These are phyloP conservation scores for Candida anglica DNA, from an alignment of 805 yeast species.

Conservation along the genomic window DNA sequence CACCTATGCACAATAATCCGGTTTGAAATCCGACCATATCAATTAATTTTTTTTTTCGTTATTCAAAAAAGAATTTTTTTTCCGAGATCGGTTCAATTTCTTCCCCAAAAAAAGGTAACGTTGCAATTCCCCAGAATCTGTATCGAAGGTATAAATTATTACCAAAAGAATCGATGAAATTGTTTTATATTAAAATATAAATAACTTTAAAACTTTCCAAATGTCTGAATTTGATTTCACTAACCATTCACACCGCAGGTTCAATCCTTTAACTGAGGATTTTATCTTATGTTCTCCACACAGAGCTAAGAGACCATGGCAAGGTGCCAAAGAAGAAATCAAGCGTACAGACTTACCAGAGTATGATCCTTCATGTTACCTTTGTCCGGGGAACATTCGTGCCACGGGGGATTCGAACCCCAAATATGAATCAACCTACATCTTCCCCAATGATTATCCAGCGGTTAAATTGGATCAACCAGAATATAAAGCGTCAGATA, in stretches of 20 bases:
- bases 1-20: too few relatives aligned
- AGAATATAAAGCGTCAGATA: conserved; percentile 19
- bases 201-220: too few relatives aligned
- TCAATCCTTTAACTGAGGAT: conserved; percentile 63
- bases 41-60: background rate
- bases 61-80: background rate
- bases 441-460: conserved; percentile 66
- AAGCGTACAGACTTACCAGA: conserved; percentile 40
- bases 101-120: too few relatives aligned
- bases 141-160: too few relatives aligned
- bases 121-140: too few relatives aligned
- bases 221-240: conserved; percentile 40
- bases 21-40: too few relatives aligned
- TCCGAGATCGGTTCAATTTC: too few relatives aligned
- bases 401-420: conserved; percentile 62
- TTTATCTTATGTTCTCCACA: conserved; percentile 76
- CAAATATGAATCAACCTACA: conserved; percentile 50
- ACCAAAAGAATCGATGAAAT: background rate
- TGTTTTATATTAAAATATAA: background rate
- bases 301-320: conserved; percentile 77
- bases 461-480: conserved; percentile 64
- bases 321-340: conserved; percentile 61
- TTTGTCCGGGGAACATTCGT: conserved; percentile 69
- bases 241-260: conserved; percentile 64
- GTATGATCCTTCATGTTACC: conserved; percentile 63